phyloP scores from a whole-genome alignment of 2,329 filamentous ascomycete species.

The Pseudogymnoascus sp. region DNA sequence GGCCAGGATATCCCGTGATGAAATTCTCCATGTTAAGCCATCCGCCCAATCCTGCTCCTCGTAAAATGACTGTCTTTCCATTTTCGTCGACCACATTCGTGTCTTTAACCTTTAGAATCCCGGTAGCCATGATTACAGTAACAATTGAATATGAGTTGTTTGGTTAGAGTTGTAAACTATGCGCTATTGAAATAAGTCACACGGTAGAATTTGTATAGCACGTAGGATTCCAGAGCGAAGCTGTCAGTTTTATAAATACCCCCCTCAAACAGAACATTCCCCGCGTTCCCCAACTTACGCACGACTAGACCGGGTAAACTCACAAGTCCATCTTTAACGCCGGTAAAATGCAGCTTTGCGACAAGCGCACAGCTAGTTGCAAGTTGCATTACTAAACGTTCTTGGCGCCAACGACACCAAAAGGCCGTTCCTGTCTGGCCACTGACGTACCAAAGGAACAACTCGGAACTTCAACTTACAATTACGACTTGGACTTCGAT shows the following conservation, averaged over 20 bases:
- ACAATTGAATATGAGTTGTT: not conserved
- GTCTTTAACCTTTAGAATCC: constrained; percentile 29
- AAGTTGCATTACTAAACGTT: not conserved
- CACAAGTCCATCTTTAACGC: not conserved
- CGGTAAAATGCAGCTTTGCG: not conserved
- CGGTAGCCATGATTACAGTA: constrained; percentile 18
- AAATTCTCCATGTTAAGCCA: constrained; percentile 52
- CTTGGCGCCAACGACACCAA: not conserved
- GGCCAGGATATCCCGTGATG: constrained; percentile 53
- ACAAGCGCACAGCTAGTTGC: not conserved
- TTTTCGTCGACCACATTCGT: constrained; percentile 30
- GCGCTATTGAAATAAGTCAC: not conserved
- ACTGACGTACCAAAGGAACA: not conserved
- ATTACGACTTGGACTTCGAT: not conserved
- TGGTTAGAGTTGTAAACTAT: not conserved
- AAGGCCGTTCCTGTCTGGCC: not conserved
- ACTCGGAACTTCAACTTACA: not conserved
- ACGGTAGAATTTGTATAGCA: not conserved
- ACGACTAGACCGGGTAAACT: constrained; percentile 1
- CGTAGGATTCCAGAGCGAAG: not conserved
- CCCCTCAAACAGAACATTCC: not conserved
- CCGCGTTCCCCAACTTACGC: not conserved
- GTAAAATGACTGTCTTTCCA: constrained; percentile 30
- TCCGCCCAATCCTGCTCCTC: constrained; percentile 35
- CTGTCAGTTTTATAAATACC: not conserved